phyloP scores from a whole-genome alignment of 495 filamentous ascomycete species.

The Penicillium angulare region DNA sequence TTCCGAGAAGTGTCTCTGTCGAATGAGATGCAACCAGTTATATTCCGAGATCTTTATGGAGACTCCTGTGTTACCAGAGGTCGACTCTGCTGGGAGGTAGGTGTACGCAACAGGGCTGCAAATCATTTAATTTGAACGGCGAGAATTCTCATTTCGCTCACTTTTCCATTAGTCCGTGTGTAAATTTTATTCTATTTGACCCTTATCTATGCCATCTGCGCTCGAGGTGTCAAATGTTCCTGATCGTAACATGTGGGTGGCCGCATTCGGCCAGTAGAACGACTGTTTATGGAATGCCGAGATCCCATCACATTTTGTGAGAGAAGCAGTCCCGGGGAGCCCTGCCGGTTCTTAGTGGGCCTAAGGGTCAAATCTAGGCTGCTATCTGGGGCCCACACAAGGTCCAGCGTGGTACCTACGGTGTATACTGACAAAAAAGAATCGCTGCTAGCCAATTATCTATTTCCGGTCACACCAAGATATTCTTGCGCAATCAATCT shows the following conservation, averaged over 20 bases:
- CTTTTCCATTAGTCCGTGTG: too few relatives aligned
- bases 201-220: too few relatives aligned
- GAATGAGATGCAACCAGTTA: too few relatives aligned
- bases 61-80: too few relatives aligned
- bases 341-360: background rate
- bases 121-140: too few relatives aligned
- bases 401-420: background rate
- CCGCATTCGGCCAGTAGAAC: constrained; percentile 19
- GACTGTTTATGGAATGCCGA: constrained; percentile 18
- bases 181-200: too few relatives aligned
- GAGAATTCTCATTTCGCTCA: too few relatives aligned
- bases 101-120: too few relatives aligned
- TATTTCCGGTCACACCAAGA: constrained; percentile 1
- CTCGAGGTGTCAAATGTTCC: constrained; percentile 22
- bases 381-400: background rate
- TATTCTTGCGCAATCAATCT: background rate
- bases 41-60: too few relatives aligned
- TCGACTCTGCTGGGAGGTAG: too few relatives aligned
- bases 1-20: too few relatives aligned
- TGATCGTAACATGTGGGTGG: background rate
- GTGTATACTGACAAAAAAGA: background rate
- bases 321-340: background rate
- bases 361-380: constrained; percentile 2
- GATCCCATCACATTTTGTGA: too few relatives aligned
- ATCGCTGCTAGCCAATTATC: background rate